Percentiles rank a stretch among this genome's conserved stretches.
Conservation (phyloP, 345 rosid species). For the Salix dunnii region DNA sequence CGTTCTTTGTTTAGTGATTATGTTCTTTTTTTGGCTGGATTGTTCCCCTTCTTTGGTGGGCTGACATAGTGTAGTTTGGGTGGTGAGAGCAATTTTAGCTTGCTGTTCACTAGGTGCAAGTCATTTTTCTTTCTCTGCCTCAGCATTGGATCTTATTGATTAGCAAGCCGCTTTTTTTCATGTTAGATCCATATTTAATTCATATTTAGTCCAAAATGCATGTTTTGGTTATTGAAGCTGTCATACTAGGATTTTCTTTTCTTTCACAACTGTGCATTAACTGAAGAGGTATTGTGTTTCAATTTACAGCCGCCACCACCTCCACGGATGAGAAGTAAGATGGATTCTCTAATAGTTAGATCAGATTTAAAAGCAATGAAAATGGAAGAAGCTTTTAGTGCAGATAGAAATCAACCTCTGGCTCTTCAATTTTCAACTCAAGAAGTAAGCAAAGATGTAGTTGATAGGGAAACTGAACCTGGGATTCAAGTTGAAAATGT, state of each 20-base stretch:
- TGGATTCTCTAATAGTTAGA: constrained; percentile 78
- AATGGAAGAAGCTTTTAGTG: constrained; percentile 36
- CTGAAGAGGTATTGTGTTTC: background rate
- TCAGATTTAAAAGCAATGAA: constrained; percentile 59
- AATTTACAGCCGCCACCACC: constrained; percentile 72
- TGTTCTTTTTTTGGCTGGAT: no score
- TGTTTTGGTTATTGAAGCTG: background rate
- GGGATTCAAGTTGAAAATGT: constrained; percentile 68
- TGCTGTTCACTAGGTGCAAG: no score
- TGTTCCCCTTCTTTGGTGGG: no score
- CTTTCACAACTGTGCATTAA: background rate
- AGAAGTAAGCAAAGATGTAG: constrained; percentile 32
- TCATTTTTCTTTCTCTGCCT: background rate
- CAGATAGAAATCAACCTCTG: constrained; percentile 29
- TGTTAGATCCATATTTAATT: no score
- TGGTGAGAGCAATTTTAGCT: no score
- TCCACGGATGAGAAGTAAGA: constrained; percentile 71
- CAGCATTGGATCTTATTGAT: background rate
- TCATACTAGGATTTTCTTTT: background rate
- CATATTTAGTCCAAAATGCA: no score
- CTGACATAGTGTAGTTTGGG: no score
- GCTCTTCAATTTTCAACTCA: constrained; percentile 24
- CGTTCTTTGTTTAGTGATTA: no score
- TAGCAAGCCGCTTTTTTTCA: no score
- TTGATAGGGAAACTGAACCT: constrained; percentile 45